Percentiles rank a stretch among this genome's conserved stretches.
phyloP scores from a whole-genome alignment of 208 protist genomes.

The Tritrichomonas foetus region DNA sequence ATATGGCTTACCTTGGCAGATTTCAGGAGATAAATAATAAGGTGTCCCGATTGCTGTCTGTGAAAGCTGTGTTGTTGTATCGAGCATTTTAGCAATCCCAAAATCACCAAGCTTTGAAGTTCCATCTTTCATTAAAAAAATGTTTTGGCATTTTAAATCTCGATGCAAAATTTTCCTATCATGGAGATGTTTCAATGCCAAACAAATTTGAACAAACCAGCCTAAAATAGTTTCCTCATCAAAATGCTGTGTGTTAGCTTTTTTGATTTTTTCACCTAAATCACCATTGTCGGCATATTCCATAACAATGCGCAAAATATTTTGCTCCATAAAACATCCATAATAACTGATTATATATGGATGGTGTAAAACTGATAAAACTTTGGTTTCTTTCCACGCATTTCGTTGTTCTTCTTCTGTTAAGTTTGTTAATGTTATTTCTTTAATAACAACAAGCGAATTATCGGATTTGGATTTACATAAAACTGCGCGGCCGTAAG shows the following conservation, averaged over 20 bases:
- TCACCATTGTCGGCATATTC: neutral
- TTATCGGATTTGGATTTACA: too few relatives aligned
- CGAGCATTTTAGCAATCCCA: neutral
- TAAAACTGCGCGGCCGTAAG: too few relatives aligned
- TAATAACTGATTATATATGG: neutral
- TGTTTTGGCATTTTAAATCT: constrained; percentile 52
- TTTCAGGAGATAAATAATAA: constrained; percentile 44
- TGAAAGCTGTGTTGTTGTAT: neutral
- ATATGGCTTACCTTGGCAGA: constrained; percentile 42
- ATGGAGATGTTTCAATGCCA: constrained; percentile 61
- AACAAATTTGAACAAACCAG: constrained; percentile 59
- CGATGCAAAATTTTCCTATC: constrained; percentile 61
- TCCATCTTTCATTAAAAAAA: constrained; percentile 21
- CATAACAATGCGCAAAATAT: neutral
- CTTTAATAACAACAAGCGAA: too few relatives aligned
- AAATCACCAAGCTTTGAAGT: constrained; percentile 40
- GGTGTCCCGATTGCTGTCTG: neutral
- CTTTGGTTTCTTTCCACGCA: neutral
- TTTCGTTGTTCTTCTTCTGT: neutral
- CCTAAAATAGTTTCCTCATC: constrained; percentile 44
- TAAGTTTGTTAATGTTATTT: too few relatives aligned
- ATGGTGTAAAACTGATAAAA: neutral
- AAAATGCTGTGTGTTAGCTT: neutral
- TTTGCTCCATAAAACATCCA: neutral
- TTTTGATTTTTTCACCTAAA: neutral